Evolutionary conservation across 2,329 filamentous ascomycete genomes (phyloP), one percentile per base, ranked within the genome.

Genomic region (Beauveria asiatica): DNA sequence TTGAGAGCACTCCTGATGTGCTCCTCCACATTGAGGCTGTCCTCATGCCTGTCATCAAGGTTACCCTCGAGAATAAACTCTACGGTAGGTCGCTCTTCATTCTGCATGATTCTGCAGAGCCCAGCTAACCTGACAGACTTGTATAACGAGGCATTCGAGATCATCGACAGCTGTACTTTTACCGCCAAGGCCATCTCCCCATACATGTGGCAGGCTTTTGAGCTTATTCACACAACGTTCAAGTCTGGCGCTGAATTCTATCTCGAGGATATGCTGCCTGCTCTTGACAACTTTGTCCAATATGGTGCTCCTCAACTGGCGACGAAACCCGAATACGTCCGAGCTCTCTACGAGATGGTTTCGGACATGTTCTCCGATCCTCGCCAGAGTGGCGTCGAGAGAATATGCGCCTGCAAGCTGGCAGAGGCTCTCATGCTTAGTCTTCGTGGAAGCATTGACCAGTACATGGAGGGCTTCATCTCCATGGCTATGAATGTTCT

Each of bases 111-210:
- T n/a, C 25, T 44, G 19, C 39, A 13, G 11, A 6, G 25, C 30
- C 8, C n/a, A n/a, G n/a, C 19, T 17, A 11, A 44, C 54, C 5
- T 13, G n/a, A 7, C 56, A 88, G 88, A 99, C 74, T 78, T 99
- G 23, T 99, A 97, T 75, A 99, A 97, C 72, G 94, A 99, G 72
- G 86, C 97, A 5, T 99, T 99, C 67, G 94, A 99, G 76, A 99
- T 99, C 68, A 96, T 99, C 67, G 94, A 99, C 73, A 97, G 92
- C 80, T 99, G 94, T 80, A 99, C 94, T 8, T 99, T 97, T 72
- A 91, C 94, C 11, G 93, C 94, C 63, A 99, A 97, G 80, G 84
- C 85, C 61, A 97, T 99, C 66, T 97, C 94, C 1, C 85, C 88
- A 10, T 96, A 90, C 46, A 99, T 99, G 94, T 99, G 94, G 94